phyloP scores from a whole-genome alignment of 2,329 filamentous ascomycete species.

The Paraconiothyrium brasiliense region DNA sequence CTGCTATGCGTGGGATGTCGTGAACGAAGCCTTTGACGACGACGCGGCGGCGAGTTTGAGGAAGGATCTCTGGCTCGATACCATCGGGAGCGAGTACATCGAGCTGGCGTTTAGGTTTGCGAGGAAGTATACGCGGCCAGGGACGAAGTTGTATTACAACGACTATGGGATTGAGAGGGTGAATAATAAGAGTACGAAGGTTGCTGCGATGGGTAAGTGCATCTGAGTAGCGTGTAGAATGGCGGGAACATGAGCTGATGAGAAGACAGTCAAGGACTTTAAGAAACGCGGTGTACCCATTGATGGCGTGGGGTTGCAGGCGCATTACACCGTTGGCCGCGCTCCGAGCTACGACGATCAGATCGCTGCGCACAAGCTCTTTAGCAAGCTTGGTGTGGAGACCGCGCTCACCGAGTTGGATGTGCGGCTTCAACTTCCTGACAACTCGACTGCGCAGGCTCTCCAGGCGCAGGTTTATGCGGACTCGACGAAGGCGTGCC shows the following conservation, averaged over 20 bases:
- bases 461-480: slow-evolving; percentile 62
- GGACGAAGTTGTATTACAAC: slow-evolving; percentile 70
- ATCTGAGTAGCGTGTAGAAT: not conserved
- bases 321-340: slow-evolving; percentile 66
- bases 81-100: slow-evolving; percentile 67
- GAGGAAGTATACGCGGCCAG: slow-evolving; percentile 63
- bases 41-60: slow-evolving; percentile 60
- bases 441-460: slow-evolving; percentile 51
- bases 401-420: slow-evolving; percentile 71
- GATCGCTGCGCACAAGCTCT: slow-evolving; percentile 59
- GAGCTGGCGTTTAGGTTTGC: slow-evolving; percentile 65
- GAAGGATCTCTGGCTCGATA: slow-evolving; percentile 63
- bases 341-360: slow-evolving; percentile 58
- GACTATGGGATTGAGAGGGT: slow-evolving; percentile 71
- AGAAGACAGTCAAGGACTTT: slow-evolving; percentile 41
- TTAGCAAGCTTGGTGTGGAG: slow-evolving; percentile 63
- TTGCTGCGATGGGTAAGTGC: slow-evolving; percentile 33
- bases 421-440: slow-evolving; percentile 61
- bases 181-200: slow-evolving; percentile 56
- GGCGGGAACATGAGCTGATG: not conserved
- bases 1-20: slow-evolving; percentile 72
- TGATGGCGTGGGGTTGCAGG: slow-evolving; percentile 70
- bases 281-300: slow-evolving; percentile 57
- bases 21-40: slow-evolving; percentile 71
- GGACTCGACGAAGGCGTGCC: slow-evolving; percentile 47